Percentiles rank a stretch among this genome's conserved stretches.
These are phyloP conservation scores for Lasiosphaeria ovina DNA, from an alignment of 495 filamentous ascomycete genomes.

Conservation along the genomic window DNA sequence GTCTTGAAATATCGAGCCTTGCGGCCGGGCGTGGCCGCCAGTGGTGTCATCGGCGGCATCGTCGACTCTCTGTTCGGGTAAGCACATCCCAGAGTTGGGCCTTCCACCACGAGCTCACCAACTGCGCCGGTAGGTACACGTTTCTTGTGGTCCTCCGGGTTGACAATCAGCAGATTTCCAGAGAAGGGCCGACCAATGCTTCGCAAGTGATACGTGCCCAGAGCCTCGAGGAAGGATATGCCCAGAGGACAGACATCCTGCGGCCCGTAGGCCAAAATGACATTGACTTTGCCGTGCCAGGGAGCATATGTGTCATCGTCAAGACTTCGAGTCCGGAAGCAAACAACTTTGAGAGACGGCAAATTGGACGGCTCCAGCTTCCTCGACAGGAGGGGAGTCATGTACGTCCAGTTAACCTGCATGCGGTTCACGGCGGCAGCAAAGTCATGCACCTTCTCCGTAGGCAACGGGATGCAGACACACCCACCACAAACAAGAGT, in stretches of 20 bases:
- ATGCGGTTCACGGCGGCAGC: conserved; percentile 43
- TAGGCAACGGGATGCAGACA: conserved; percentile 48
- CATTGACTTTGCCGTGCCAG: conserved; percentile 44
- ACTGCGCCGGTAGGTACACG: conserved; percentile 46
- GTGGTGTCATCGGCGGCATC: conserved; percentile 24
- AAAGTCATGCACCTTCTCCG: conserved; percentile 38
- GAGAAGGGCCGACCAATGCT: conserved; percentile 44
- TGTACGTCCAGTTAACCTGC: conserved; percentile 49
- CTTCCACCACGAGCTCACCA: conserved; percentile 49
- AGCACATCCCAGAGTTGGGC: conserved; percentile 40
- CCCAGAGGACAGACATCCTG: conserved; percentile 46
- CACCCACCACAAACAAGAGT: conserved; percentile 56
- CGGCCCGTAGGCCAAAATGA: conserved; percentile 45
- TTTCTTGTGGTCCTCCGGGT: conserved; percentile 47
- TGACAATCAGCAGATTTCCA: conserved; percentile 46
- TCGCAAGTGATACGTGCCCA: conserved; percentile 33
- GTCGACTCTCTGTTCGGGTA: conserved; percentile 34
- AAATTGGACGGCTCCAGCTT: conserved; percentile 39
- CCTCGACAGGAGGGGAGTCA: conserved; percentile 45
- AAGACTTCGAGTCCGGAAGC: conserved; percentile 44
- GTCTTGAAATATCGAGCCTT: conserved; percentile 40
- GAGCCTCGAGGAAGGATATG: conserved; percentile 43
- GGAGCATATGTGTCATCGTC: conserved; percentile 42
- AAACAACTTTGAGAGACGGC: conserved; percentile 41
- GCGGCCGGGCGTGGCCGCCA: conserved; percentile 13